phyloP scores from a whole-genome alignment of 371 early-diverging fungal genomes.

The Nematocida parisii region DNA sequence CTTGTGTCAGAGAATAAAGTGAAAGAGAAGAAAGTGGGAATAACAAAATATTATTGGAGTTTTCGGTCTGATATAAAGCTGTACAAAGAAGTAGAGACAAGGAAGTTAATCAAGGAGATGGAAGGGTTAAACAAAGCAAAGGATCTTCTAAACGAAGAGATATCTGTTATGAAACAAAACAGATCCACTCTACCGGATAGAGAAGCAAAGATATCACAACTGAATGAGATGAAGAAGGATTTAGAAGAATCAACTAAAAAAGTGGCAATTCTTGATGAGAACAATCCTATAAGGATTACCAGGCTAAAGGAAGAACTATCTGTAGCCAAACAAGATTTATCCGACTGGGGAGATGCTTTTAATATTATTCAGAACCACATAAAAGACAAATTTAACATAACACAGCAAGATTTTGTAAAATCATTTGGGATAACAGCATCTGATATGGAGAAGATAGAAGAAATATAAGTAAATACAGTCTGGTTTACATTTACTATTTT shows the following conservation, averaged over 20 bases:
- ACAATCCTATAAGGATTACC: constrained; percentile 35
- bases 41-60: constrained; percentile 83
- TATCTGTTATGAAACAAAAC: neutral
- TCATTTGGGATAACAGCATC: constrained; percentile 75
- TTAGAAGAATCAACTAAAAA: neutral
- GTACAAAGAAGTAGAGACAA: constrained; percentile 22
- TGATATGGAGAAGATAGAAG: constrained; percentile 73
- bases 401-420: constrained; percentile 73
- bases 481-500: neutral
- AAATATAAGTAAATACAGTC: neutral
- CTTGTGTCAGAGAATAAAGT: constrained; percentile 83
- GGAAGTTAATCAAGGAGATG: constrained; percentile 35
- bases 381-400: constrained; percentile 75
- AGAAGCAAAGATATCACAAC: constrained; percentile 25
- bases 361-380: constrained; percentile 80
- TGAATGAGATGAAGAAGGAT: constrained; percentile 26
- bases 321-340: constrained; percentile 25
- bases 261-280: constrained; percentile 24
- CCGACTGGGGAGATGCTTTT: constrained; percentile 75
- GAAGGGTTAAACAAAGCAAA: constrained; percentile 19
- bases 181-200: constrained; percentile 25
- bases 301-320: constrained; percentile 9
- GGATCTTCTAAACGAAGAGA: neutral
- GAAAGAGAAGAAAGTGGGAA: constrained; percentile 82
- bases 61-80: constrained; percentile 75